Percentiles rank a stretch among this genome's conserved stretches.
These are phyloP conservation scores for Phytopythium cucurbitacearum DNA, from an alignment of 352 stramenopile genomes.

Conservation along the genomic window DNA sequence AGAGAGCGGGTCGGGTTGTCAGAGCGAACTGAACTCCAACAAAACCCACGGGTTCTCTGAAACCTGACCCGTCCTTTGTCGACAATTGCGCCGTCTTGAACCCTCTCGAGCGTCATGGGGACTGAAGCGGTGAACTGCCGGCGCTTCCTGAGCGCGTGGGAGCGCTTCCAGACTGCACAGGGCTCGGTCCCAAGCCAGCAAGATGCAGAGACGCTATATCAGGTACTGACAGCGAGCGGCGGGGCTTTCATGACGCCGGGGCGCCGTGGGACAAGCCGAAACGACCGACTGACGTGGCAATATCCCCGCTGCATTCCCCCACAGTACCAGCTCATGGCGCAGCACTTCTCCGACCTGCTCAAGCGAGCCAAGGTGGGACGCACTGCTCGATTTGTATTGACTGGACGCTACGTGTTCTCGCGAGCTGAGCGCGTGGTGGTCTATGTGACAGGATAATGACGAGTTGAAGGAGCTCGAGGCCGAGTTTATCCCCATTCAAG, in stretches of 20 bases:
- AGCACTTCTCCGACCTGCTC: slow-evolving; percentile 27
- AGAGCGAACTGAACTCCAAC: too few species aligned
- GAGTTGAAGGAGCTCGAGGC: slow-evolving; percentile 18
- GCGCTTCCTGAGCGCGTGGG: slow-evolving; percentile 61
- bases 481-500: slow-evolving; percentile 13
- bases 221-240: not conserved
- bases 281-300: not conserved
- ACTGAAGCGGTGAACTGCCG: slow-evolving; percentile 33
- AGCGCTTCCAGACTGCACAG: slow-evolving; percentile 26
- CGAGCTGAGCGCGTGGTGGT: not conserved
- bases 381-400: not conserved
- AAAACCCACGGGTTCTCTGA: too few species aligned
- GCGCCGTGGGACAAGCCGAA: not conserved
- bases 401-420: not conserved
- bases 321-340: slow-evolving; percentile 32
- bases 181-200: slow-evolving; percentile 1
- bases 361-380: too few species aligned
- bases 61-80: too few species aligned
- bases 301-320: not conserved
- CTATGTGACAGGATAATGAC: slow-evolving; percentile 7
- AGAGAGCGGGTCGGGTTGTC: too few species aligned
- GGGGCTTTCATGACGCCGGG: not conserved
- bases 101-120: slow-evolving; percentile 3
- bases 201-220: slow-evolving; percentile 13
- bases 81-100: too few species aligned